Evolutionary conservation across 768 basidiomycete genomes (phyloP), one percentile per base, ranked within the genome.

Genomic region (Lactifluus pinguis): DNA sequence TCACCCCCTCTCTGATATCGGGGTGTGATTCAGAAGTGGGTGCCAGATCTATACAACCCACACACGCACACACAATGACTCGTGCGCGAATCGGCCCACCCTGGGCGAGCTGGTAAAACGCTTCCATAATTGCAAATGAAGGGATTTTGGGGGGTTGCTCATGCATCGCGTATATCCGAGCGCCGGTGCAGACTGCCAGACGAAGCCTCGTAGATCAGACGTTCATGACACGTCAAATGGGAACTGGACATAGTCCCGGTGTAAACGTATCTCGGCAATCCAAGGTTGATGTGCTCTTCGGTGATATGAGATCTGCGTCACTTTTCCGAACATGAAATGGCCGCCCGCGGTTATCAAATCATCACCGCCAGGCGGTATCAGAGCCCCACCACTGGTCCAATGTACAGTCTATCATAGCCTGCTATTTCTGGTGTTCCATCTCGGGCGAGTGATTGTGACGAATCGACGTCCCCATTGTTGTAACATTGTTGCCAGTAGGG

Each of bases 171-270:
- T 55, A 19, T 45, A 54, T 9, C 53, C 54, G 41, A 55, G 54
- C 54, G 54, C 44, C 17, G 42, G 25, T 13, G 14, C 54, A 15
- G n/a, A n/a, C n/a, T 3, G 6, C 44, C 44, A 13, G 47, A 19
- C 7, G 8, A 48, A 19, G 8, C 55, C 55, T 56, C 55, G 47
- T 49, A 47, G 45, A 55, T 55, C 55, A 55, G 55, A 55, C 36
- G 38, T 21, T n/a, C n/a, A 10, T 32, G 21, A 44, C 29, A n/a
- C 42, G 42, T 44, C 42, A 7, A 44, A 6, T 10, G 41, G 41
- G 15, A 41, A 5, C 41, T 4, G 38, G 4, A 11, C n/a, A n/a
- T n/a, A 41, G 15, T 41, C 41, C 5, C 41, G 41, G 38, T 41
- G 15, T 7, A 41, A 15, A 7, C 41, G 6, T 15, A 41, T 41